Base-by-base conservation (phyloP, 129 eudicot genomes). In the Artemisia argyi region DNA sequence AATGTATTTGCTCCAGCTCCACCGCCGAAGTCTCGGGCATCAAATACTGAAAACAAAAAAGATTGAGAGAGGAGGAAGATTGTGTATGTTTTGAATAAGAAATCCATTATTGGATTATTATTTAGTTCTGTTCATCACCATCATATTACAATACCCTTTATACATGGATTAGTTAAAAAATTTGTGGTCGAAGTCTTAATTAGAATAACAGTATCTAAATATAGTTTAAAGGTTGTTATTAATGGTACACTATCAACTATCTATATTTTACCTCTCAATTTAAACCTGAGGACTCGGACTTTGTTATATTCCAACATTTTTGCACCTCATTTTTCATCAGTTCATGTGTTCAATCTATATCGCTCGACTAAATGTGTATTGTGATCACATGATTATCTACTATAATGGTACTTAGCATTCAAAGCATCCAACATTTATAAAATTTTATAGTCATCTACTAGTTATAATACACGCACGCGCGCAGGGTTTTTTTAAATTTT, bases 91-190 rank as follows among this genome's bases (percentile, higher is more conserved):
- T 56, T 64, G 28, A 24, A 39, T 48, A 65, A 70, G 24, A 66
- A 78, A 78, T 54, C 76, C 81, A 78, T 77, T 39, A 4, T 32
- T 70, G 66, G 17, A 52, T 44, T 32, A 51, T 26, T 32, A 4
- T 77, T 59, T 53, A 53, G 52, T 10, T 78, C 11, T 77, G 71
- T 63, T 9, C 52, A 53, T 52, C 2, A 11, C 16, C 53, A 61
- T 77, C 48, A 54, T 5, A 51, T 2, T 28, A 62, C 28, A 47
- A 62, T 46, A 70, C 62, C 52, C 72, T 78, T 78, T 70, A 78
- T 78, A 71, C 52, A 59, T 26, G 44, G 44, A 61, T 8, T 59
- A 11, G 52, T 50, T 53, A 42, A 51, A 55, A 52, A 15, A 20
- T 70, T 62, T 70, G 76, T 70, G 81, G 81, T 63, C 28, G 63